Evolutionary conservation across 2,329 filamentous ascomycete genomes (phyloP), one percentile per base, ranked within the genome.

Genomic region (Talaromyces sp.): DNA sequence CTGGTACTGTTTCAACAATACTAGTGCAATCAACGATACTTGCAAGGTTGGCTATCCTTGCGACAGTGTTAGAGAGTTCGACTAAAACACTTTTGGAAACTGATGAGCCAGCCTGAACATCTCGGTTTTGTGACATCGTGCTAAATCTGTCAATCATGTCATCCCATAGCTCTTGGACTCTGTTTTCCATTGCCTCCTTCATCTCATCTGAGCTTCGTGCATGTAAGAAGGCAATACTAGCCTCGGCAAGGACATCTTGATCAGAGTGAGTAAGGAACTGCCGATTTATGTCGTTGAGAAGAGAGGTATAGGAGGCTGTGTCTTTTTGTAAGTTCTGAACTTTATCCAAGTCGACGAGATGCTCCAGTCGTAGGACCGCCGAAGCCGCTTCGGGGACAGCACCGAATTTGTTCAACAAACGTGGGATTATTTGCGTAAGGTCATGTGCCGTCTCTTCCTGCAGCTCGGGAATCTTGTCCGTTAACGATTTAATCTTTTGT

Each of bases 251-350:
- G 19, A 98, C 93, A 63, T 87, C 86, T 71, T 91, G 90, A 72
- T 96, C 92, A 50, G 91, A 91, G 73, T 99, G 95, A n/a, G 92
- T 88, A 71, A 90, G 88, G 79, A 99, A 98, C 72, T 99, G 95
- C 65, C 92, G 92, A 76, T 91, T 93, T 70, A 98, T 92, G 72
- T 97, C 93, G 70, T 97, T 93, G 1, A 99, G 82, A 35, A 98
- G 81, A 24, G 89, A 87, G 7, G 89, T 87, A 73, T 96, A 96
- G 1, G 88, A 89, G 1, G 90, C 88, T 0, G 92, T 87, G 69
- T 96, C 92, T 74, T 97, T 93, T 60, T 93, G 89, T 43, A 98
- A 82, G 72, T 96, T 91, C 73, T 93, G 90, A 73, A 98, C 96
- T 24, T 93, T 86, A 47, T 94, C 90, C 1, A 97, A 84, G 69